Base-by-base conservation (phyloP, 768 basidiomycete genomes). In the Leccinum sublutescens region DNA sequence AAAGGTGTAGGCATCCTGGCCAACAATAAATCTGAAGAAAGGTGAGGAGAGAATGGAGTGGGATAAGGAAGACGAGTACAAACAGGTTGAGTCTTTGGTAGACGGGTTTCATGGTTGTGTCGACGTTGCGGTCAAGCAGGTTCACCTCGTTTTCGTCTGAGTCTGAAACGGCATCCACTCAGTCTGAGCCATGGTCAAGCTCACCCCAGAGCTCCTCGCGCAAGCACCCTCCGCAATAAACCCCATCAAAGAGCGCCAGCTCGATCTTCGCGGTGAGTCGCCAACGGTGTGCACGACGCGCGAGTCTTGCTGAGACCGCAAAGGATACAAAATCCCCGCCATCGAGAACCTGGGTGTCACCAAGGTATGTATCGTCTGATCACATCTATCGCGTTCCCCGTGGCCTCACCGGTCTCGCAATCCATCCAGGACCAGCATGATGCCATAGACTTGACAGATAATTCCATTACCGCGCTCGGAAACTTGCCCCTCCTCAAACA, bases 321-420 rank as follows among this genome's bases (percentile, higher is more conserved):
- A 74, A 95, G 93, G 93, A 58, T 89, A 90, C 78, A 94, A 93
- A 84, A 95, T 95, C 65, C 93, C 94, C 55, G 85, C 90, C 57
- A 96, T 96, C 72, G 94, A 96, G 87, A 96, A 96, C 82, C 82
- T 96, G 65, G 94, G 93, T 80, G 90, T 95, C 63, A 93, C 93
- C 74, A 87, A 81, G 81, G 91, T 87, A 73, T 65, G 84, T 74
- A 43, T 63, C 62, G 57, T 66, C 62, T 50, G 59, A 59, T 68
- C 68, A 55, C 21, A 45, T 36, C 52, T 45, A 59, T 61, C 60
- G 40, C 43, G 53, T 12, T 51, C 33, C 57, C 54, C 50, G 52
- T 58, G 33, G 43, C 52, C 68, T 68, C 49, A 69, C 62, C 47
- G 47, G 58, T 62, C 54, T 34, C 56, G 57, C 55, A 52, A 43